phyloP scores from a whole-genome alignment of 2,329 filamentous ascomycete genomes.

The Beauveria medogensis region DNA sequence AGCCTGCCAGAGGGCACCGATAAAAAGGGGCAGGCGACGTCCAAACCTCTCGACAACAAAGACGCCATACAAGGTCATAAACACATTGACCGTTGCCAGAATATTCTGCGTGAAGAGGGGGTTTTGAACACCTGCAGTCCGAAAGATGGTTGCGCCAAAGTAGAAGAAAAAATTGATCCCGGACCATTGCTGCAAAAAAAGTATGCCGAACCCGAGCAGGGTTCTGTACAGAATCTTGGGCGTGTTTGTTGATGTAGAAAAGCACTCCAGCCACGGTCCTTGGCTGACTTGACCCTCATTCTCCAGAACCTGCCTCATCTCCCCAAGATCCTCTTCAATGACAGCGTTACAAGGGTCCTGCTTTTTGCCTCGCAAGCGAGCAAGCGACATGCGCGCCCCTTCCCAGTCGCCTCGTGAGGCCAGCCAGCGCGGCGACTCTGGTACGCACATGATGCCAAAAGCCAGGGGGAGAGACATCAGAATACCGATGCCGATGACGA shows the following conservation, averaged over 20 bases:
- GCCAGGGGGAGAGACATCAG: slow-evolving; percentile 44
- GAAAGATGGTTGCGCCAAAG: slow-evolving; percentile 61
- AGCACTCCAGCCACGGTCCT: slow-evolving; percentile 51
- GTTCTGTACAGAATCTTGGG: slow-evolving; percentile 58
- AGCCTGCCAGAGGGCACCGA: slow-evolving; percentile 61
- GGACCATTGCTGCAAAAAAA: slow-evolving; percentile 61
- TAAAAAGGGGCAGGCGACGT: slow-evolving; percentile 58
- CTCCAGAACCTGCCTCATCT: slow-evolving; percentile 41
- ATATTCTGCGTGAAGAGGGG: slow-evolving; percentile 62
- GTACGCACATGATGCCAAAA: slow-evolving; percentile 43
- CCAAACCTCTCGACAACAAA: slow-evolving; percentile 62
- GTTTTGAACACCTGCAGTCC: slow-evolving; percentile 57
- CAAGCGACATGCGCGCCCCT: slow-evolving; percentile 40
- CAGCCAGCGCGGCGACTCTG: slow-evolving; percentile 51
- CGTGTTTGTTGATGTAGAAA: slow-evolving; percentile 42
- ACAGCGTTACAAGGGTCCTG: slow-evolving; percentile 34
- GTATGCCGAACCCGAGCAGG: slow-evolving; percentile 52
- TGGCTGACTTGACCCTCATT: slow-evolving; percentile 36
- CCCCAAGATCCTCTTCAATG: slow-evolving; percentile 44
- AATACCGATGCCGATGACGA: slow-evolving; percentile 51
- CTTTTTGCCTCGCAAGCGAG: slow-evolving; percentile 44
- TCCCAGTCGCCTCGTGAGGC: slow-evolving; percentile 39
- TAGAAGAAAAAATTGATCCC: slow-evolving; percentile 55
- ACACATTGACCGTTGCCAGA: slow-evolving; percentile 59
- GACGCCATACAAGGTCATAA: slow-evolving; percentile 57